Percentiles rank a stretch among this genome's conserved stretches.
Conservation (phyloP, 805 yeast species). For the Wickerhamiella hasegawae region DNA sequence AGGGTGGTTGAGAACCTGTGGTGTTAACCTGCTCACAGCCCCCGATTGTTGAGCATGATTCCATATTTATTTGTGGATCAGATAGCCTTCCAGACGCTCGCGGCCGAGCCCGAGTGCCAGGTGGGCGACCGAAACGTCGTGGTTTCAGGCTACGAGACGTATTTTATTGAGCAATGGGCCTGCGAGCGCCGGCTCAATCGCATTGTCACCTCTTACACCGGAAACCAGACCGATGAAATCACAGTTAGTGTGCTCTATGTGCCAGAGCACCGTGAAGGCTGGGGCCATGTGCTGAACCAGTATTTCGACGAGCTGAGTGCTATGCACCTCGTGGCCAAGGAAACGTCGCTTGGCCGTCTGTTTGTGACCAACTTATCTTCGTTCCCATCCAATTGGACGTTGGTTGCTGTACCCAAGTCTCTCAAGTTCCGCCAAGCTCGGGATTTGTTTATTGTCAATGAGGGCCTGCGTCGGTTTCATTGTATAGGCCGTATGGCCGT, state of each 20-base stretch:
- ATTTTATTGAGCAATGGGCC: slow-evolving; percentile 92
- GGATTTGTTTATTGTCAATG: slow-evolving; percentile 51
- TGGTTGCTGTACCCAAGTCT: slow-evolving; percentile 43
- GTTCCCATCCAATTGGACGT: slow-evolving; percentile 55
- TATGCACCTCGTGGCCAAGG: slow-evolving; percentile 56
- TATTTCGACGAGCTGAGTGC: slow-evolving; percentile 51
- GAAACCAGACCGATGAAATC: slow-evolving; percentile 52
- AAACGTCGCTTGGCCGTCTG: slow-evolving; percentile 40
- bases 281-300: slow-evolving; percentile 37
- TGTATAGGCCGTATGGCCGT: slow-evolving; percentile 81
- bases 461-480: slow-evolving; percentile 55
- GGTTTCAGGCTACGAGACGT: slow-evolving; percentile 68
- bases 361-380: slow-evolving; percentile 74
- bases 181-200: slow-evolving; percentile 50
- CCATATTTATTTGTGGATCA: background rate
- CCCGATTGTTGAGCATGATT: no score
- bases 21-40: no score
- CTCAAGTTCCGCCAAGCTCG: slow-evolving; percentile 28
- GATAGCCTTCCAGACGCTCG: no score
- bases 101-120: slow-evolving; percentile 17
- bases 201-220: slow-evolving; percentile 71
- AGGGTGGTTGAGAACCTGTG: no score
- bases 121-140: slow-evolving; percentile 29
- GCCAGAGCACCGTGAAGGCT: slow-evolving; percentile 30
- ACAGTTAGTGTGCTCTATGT: slow-evolving; percentile 42